phyloP scores from a whole-genome alignment of 2,329 filamentous ascomycete species.

The Ophiostoma montium region DNA sequence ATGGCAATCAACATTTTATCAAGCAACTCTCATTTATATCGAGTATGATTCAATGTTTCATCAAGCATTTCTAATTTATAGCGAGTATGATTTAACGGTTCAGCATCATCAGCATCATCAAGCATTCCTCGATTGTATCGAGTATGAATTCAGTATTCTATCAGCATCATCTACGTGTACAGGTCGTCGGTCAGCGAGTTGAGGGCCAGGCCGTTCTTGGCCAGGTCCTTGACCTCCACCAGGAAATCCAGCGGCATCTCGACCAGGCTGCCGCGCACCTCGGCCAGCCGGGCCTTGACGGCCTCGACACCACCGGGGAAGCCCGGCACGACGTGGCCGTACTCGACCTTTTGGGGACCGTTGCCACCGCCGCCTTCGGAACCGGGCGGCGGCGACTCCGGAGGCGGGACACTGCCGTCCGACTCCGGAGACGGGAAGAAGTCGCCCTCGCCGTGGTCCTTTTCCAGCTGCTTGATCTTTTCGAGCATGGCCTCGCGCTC shows the following conservation, averaged over 20 bases:
- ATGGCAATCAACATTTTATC: too few relatives aligned
- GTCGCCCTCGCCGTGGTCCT: not conserved
- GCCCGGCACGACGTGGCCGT: constrained; percentile 76
- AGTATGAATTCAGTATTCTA: too few relatives aligned
- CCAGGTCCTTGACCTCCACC: constrained; percentile 68
- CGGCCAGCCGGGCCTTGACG: constrained; percentile 51
- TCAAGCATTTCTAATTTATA: too few relatives aligned
- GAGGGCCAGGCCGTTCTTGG: constrained; percentile 61
- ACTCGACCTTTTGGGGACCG: constrained; percentile 47
- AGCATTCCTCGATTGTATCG: too few relatives aligned
- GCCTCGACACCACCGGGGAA: constrained; percentile 60
- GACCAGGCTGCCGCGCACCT: constrained; percentile 57
- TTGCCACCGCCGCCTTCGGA: constrained; percentile 19
- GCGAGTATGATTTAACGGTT: not conserved
- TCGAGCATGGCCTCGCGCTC: constrained; percentile 22
- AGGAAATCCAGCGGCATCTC: constrained; percentile 89
- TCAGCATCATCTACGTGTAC: constrained; percentile 39
- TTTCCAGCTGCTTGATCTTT: not conserved
- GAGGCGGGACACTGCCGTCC: not conserved
- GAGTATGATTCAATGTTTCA: too few relatives aligned
- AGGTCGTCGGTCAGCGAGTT: constrained; percentile 60
- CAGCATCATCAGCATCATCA: too few relatives aligned
- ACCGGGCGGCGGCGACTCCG: too few relatives aligned
- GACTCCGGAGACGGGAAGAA: not conserved
- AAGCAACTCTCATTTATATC: too few relatives aligned